A percentile compares a stretch with the other conserved stretches of the same genome.
Conservation (phyloP, 2,329 filamentous ascomycete species). For the Alternaria sp. region DNA sequence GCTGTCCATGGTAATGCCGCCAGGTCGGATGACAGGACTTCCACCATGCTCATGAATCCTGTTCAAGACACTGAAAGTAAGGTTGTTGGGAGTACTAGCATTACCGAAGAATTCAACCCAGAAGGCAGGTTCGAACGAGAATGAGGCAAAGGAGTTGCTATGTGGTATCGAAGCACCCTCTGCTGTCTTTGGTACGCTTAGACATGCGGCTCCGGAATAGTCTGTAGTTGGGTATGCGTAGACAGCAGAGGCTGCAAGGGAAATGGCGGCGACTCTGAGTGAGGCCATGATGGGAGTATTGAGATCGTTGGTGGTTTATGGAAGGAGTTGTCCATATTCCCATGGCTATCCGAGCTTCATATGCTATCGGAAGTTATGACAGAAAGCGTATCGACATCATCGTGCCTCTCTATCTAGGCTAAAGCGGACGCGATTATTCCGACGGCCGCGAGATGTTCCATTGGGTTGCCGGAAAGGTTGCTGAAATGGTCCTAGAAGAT, state of each 20-base stretch:
- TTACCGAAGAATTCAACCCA: conserved; percentile 21
- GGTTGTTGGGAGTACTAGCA: conserved; percentile 9
- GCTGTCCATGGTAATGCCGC: conserved; percentile 18
- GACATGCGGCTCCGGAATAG: background rate
- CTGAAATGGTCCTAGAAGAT: background rate
- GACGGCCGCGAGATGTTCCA: conserved; percentile 8
- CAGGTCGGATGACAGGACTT: conserved; percentile 14
- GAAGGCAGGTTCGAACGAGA: conserved; percentile 17
- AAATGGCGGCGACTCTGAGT: background rate
- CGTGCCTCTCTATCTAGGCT: background rate
- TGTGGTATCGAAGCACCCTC: conserved; percentile 12
- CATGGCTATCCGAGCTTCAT: background rate
- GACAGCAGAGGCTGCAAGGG: background rate
- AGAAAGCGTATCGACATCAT: background rate
- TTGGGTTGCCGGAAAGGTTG: background rate
- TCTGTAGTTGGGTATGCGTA: conserved; percentile 1
- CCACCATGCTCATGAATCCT: conserved; percentile 15
- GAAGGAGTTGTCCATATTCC: background rate
- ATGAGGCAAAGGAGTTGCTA: conserved; percentile 16
- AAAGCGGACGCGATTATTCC: background rate
- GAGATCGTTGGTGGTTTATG: background rate
- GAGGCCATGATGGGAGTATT: background rate
- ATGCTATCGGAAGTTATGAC: background rate
- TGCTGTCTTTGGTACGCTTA: conserved; percentile 9
- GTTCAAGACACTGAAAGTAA: conserved; percentile 7